Conservation (phyloP, 441 rosid species). For the Croton laevigatus region DNA sequence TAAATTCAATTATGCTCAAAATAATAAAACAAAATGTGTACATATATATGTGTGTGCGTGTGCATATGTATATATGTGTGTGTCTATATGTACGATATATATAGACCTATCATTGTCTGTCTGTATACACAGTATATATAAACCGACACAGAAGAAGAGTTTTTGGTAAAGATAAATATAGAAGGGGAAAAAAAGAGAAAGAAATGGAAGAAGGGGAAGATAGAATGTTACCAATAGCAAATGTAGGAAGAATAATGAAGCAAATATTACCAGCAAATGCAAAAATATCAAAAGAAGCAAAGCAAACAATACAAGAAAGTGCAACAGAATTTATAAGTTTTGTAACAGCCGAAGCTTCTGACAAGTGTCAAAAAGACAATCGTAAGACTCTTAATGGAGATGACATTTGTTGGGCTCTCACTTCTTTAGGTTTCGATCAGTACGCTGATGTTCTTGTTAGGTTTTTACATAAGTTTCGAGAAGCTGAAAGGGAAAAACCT, state of each 20-base stretch:
- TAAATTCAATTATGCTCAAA: too few species aligned
- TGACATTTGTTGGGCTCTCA: slow-evolving; percentile 89
- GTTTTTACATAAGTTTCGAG: slow-evolving; percentile 65
- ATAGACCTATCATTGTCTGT: too few species aligned
- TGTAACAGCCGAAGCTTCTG: slow-evolving; percentile 89
- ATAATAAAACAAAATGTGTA: too few species aligned
- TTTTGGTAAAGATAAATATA: not conserved
- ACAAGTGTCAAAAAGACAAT: slow-evolving; percentile 89
- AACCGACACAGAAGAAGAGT: not conserved
- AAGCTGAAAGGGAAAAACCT: slow-evolving; percentile 62
- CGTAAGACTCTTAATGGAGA: slow-evolving; percentile 91
- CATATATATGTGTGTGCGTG: too few species aligned
- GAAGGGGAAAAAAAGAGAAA: not conserved
- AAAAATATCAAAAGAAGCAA: slow-evolving; percentile 88
- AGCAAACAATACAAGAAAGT: slow-evolving; percentile 87
- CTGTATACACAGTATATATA: too few species aligned
- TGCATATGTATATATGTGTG: too few species aligned
- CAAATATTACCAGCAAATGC: slow-evolving; percentile 68
- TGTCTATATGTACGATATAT: too few species aligned
- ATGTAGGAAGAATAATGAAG: slow-evolving; percentile 83
- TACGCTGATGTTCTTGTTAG: slow-evolving; percentile 67
- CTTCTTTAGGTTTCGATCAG: slow-evolving; percentile 76
- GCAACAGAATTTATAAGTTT: slow-evolving; percentile 91
- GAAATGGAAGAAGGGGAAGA: slow-evolving; percentile 60
- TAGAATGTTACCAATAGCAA: slow-evolving; percentile 74